Conservation (phyloP, 306 rosid species). For the Citrullus amarus region DNA sequence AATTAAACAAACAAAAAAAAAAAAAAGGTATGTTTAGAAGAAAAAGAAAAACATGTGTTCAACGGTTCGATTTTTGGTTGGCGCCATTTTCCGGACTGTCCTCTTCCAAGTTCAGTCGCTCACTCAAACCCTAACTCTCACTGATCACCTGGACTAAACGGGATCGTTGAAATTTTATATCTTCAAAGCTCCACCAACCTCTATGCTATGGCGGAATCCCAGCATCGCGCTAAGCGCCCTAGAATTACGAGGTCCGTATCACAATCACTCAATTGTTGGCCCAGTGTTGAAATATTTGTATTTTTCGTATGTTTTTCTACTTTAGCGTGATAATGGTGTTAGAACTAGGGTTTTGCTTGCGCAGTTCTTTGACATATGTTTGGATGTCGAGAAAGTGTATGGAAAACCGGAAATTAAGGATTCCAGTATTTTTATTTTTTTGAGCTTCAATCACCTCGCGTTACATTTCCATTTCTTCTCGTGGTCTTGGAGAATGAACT, state of each 20-base stretch:
- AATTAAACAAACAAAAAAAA: not conserved
- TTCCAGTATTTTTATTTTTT: not conserved
- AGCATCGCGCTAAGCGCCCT: constrained; percentile 56
- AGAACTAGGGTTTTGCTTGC: not conserved
- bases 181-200: not conserved
- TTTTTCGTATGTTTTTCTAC: not conserved
- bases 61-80: not conserved
- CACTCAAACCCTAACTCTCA: constrained; percentile 30
- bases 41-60: not conserved
- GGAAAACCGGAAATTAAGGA: not conserved
- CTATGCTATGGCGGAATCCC: constrained; percentile 35
- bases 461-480: not conserved
- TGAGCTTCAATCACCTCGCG: not conserved
- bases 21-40: not conserved
- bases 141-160: constrained; percentile 6
- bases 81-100: constrained; percentile 17
- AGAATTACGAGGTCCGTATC: constrained; percentile 46
- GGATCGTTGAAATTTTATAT: constrained; percentile 7
- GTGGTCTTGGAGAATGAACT: not conserved
- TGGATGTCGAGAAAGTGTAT: not conserved
- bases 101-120: not conserved
- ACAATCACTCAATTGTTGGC: not conserved
- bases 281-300: not conserved
- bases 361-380: not conserved
- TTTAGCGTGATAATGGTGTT: not conserved